Base-by-base conservation (phyloP, 257 asterid species). In the Solanum infundibuliforme region DNA sequence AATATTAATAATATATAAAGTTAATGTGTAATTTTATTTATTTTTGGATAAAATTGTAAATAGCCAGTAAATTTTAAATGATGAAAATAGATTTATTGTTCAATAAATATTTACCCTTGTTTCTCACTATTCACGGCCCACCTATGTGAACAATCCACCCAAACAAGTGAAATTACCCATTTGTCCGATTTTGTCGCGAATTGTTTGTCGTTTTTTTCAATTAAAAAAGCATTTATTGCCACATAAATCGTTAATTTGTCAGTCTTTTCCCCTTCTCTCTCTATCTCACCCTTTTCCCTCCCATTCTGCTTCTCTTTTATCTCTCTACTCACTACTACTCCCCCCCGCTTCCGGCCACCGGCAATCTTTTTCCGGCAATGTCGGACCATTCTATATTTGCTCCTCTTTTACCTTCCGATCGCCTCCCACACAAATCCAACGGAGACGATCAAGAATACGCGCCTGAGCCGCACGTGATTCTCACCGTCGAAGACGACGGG, bases 321-420 rank as follows among this genome's bases (percentile, higher is more conserved):
- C 89, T 34, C 55, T 83, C 79, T 31, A 52, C 29, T 27, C 11
- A 55, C 65, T 34, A 32, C 5, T 38, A 14, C 36, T 27, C 21
- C 43, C 18, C 86, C 25, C 79, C 60, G 20, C 41, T 71, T 48
- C 69, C 41, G 69, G 69, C 43, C 69, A 82, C 86, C 86, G 69
- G 69, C 86, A 31, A 31, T 82, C 86, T 52, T 48, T 27, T 82
- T 20, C 69, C 29, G 86, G 69, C 43, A 75, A 90, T 90, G 91
- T 92, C 90, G 62, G 91, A 89, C 88, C 93, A 81, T n/a, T 81
- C 91, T 38, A 91, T 94, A 88, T 86, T 93, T 91, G 89, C 98
- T 86, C 98, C 96, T 23, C 95, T 93, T 66, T 92, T 87, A 88
- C 87, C 65, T 62, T 43, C 82, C 72, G 39, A 3, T 55, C 72